Evolutionary conservation across 495 filamentous ascomycete genomes (phyloP).

Genomic region (Polyplosphaeria fusca): DNA sequence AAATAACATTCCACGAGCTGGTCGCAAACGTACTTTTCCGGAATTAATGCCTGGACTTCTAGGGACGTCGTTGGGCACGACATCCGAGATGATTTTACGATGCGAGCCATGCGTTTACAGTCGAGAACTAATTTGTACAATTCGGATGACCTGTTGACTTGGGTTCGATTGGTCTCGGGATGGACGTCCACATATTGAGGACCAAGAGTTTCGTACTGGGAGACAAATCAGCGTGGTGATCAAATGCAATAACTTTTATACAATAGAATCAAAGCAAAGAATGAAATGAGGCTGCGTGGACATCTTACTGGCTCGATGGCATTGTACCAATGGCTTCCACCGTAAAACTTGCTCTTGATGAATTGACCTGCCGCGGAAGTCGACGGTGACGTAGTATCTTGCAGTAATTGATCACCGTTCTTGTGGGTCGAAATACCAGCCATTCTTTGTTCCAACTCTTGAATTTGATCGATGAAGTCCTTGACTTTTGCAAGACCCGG

Average conservation of each 20-base stretch:
- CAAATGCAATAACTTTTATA: background rate
- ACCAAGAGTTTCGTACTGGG: slow-evolving; percentile 14
- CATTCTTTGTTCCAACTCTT: background rate
- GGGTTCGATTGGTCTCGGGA: background rate
- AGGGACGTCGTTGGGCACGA: background rate
- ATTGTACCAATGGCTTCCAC: slow-evolving; percentile 19
- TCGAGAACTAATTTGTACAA: slow-evolving; percentile 8
- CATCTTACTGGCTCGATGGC: slow-evolving; percentile 16
- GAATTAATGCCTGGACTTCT: slow-evolving; percentile 1
- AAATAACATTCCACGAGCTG: slow-evolving; percentile 19
- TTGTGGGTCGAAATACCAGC: no score
- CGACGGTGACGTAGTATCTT: background rate
- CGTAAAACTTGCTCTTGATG: slow-evolving; percentile 22
- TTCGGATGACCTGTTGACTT: slow-evolving; percentile 9
- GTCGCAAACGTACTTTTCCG: slow-evolving; percentile 2
- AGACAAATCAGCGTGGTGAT: background rate
- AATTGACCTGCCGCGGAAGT: slow-evolving; percentile 6
- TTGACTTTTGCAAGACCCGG: background rate
- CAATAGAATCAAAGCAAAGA: background rate
- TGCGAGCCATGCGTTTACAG: slow-evolving; percentile 18
- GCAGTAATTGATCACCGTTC: no score
- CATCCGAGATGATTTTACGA: slow-evolving; percentile 1
- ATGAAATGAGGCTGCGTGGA: no score
- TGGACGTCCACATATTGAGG: background rate
- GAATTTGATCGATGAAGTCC: background rate